Base-by-base conservation (phyloP, 129 eudicot genomes). In the Saposhnikovia divaricata region DNA sequence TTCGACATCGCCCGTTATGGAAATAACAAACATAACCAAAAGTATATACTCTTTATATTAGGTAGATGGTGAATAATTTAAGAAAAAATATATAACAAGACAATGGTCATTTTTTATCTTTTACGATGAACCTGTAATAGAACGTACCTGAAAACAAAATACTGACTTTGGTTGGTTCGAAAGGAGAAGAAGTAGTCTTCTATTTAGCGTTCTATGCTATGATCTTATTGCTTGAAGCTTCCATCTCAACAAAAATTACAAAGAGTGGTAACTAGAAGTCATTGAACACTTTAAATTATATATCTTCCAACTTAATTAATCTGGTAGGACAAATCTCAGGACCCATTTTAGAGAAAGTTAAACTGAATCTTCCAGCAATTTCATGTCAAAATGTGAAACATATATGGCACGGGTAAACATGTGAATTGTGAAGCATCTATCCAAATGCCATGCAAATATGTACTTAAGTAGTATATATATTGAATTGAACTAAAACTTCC, bases 191-290 rank as follows among this genome's bases (percentile, higher is more conserved):
- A 55, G 3, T 61, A n/a, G 31, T 61, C 16, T n/a, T 7, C 40
- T 11, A 43, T 82, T 74, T 82, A 80, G 31, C 88, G 81, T 80
- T 87, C 76, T 37, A 84, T 53, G 69, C 83, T 39, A 84, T 65
- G 83, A 53, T 83, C 59, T 80, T 63, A 38, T 68, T 66, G 76
- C 57, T 82, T 84, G 78, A 84, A 79, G 78, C 79, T 73, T 76
- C 72, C 46, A 63, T 77, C 82, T 66, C 45, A 82, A 76, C 84
- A 83, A 82, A 82, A 77, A 45, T 25, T 73, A 72, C 27, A 40
- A 38, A 78, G n/a, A 51, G 43, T 48, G 55, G 44, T 76, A 48
- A 76, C n/a, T 16, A 51, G 1, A 34, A 34, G 45, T 61, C 69
- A 61, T 25, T 25, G 69, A 61, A 59, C 25, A 59, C 68, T 59